Conservation (phyloP, 148 eudicot species). For the Beta vulgaris region DNA sequence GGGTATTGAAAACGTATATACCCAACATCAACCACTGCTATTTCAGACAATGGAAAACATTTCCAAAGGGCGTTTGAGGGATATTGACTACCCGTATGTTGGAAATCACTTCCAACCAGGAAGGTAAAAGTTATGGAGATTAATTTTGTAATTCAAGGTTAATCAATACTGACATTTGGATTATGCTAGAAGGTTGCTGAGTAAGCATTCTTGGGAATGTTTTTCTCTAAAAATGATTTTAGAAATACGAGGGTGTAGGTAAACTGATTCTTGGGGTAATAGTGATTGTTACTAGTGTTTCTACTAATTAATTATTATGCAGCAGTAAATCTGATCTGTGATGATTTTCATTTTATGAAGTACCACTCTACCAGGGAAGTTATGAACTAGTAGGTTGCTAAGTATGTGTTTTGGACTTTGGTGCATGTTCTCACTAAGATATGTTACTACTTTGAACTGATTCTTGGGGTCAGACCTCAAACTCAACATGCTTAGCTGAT, state of each 20-base stretch:
- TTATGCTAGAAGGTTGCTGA: not conserved
- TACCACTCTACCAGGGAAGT: too few relatives aligned
- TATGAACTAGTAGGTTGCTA: too few relatives aligned
- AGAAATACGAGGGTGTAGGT: not conserved
- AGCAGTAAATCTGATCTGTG: too few relatives aligned
- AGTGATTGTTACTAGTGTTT: too few relatives aligned
- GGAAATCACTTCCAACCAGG: slow-evolving; percentile 90
- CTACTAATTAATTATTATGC: too few relatives aligned
- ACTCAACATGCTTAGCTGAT: not conserved
- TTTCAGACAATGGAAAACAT: slow-evolving; percentile 90
- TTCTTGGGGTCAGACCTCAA: too few relatives aligned
- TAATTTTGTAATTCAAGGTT: slow-evolving; percentile 4
- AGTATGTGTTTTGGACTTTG: not conserved
- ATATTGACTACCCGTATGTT: slow-evolving; percentile 80
- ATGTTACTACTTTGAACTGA: not conserved
- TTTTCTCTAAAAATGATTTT: not conserved
- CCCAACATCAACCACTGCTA: slow-evolving; percentile 96
- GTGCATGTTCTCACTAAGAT: not conserved
- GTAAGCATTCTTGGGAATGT: not conserved
- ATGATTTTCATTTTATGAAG: too few relatives aligned
- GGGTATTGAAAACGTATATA: slow-evolving; percentile 99
- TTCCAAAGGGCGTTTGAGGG: slow-evolving; percentile 78
- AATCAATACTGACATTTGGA: not conserved
- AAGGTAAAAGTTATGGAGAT: slow-evolving; percentile 40
- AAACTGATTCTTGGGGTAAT: not conserved